A percentile compares a stretch with the other conserved stretches of the same genome.
Conservation (phyloP, 2,329 filamentous ascomycete genomes). For the Neonectria punicea region DNA sequence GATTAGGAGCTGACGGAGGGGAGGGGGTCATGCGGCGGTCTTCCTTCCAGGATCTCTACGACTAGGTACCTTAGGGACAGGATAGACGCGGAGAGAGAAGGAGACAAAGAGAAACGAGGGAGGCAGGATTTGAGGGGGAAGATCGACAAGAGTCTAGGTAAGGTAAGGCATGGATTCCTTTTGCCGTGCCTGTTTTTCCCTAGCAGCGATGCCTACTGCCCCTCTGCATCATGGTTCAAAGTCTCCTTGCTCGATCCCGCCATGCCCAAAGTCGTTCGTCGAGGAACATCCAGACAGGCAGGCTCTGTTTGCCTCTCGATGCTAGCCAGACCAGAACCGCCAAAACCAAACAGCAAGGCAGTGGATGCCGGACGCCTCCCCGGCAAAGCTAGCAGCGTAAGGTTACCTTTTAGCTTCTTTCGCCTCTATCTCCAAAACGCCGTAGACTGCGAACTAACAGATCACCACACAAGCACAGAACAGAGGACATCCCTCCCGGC, state of each 20-base stretch:
- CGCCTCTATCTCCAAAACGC: conserved; percentile 13
- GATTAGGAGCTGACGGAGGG: too few species aligned
- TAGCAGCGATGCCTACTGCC: neutral
- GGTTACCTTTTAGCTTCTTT: conserved; percentile 8
- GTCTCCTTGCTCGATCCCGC: neutral
- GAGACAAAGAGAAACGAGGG: neutral
- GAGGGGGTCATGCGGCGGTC: conserved; percentile 14
- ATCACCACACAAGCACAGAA: too few species aligned
- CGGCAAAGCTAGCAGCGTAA: conserved; percentile 2
- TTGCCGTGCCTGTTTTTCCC: neutral
- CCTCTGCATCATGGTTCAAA: neutral
- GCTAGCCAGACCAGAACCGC: neutral
- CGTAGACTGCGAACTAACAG: neutral
- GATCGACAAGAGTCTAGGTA: neutral
- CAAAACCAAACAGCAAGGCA: neutral
- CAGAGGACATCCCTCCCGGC: neutral
- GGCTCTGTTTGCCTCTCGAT: neutral
- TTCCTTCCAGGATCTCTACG: neutral
- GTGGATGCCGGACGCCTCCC: neutral
- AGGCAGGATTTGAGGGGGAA: neutral
- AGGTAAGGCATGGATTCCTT: neutral
- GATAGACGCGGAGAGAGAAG: neutral
- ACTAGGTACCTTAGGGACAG: neutral
- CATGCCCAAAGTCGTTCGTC: neutral
- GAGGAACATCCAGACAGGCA: too few species aligned